These are phyloP conservation scores for Solanum paucissectum DNA, from an alignment of 257 asterid species.

Conservation along the genomic window DNA sequence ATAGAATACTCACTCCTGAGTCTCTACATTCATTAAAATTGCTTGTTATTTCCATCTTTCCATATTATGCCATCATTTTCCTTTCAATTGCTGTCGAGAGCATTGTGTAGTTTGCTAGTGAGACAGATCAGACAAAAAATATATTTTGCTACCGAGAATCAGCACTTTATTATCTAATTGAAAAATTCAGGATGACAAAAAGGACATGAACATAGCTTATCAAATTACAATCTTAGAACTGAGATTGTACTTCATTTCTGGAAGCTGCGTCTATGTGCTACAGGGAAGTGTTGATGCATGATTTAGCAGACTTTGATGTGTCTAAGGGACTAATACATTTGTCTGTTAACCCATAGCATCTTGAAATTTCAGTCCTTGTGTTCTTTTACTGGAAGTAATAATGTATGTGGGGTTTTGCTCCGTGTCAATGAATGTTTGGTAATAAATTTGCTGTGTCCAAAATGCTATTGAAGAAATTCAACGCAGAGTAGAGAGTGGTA, in stretches of 20 bases:
- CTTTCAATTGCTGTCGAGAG: background rate
- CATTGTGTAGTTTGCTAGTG: background rate
- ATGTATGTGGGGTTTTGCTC: background rate
- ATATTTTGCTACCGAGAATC: background rate
- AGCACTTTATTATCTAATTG: background rate
- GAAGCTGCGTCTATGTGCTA: background rate
- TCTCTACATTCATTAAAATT: background rate
- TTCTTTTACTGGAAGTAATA: background rate
- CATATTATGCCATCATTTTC: slow-evolving; percentile 2
- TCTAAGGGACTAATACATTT: background rate
- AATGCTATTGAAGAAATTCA: background rate
- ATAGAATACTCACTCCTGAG: slow-evolving; percentile 8
- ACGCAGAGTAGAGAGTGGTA: background rate
- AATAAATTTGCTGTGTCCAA: background rate
- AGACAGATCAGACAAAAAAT: background rate
- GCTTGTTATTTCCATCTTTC: background rate
- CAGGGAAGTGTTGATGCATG: background rate
- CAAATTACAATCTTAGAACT: background rate
- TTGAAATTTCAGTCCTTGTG: background rate
- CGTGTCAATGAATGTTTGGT: background rate
- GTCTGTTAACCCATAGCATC: background rate
- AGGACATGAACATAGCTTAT: background rate
- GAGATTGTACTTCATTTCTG: background rate
- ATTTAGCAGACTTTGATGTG: background rate
- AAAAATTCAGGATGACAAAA: background rate